These are phyloP conservation scores for Mycena haematopus DNA, from an alignment of 768 basidiomycete species.

Conservation along the genomic window DNA sequence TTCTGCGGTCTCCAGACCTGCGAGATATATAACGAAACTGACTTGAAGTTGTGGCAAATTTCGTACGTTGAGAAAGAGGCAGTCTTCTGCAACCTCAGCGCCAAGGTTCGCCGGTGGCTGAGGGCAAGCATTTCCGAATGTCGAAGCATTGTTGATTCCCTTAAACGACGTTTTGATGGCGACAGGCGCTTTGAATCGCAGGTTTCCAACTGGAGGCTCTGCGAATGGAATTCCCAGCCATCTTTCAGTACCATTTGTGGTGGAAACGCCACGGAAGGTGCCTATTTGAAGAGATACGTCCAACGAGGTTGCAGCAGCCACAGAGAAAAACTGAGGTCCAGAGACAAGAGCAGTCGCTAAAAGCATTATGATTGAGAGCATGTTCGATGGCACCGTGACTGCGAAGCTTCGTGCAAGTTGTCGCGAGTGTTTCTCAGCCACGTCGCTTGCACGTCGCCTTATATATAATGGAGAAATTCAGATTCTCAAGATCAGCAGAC, in stretches of 20 bases:
- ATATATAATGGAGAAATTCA: too few species aligned
- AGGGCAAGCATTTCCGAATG: slow-evolving; percentile 63
- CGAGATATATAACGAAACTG: too few species aligned
- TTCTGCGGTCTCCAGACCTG: slow-evolving; percentile 46
- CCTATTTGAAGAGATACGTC: slow-evolving; percentile 51
- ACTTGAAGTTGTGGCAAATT: too few species aligned
- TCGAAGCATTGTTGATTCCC: slow-evolving; percentile 48
- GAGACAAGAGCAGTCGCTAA: background rate
- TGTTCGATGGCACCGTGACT: slow-evolving; percentile 7
- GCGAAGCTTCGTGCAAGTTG: too few species aligned
- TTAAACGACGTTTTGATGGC: slow-evolving; percentile 41
- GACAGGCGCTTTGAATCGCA: slow-evolving; percentile 65
- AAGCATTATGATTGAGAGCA: slow-evolving; percentile 7
- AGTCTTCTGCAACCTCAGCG: slow-evolving; percentile 58
- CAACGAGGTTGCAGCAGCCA: slow-evolving; percentile 30
- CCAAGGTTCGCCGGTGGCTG: slow-evolving; percentile 49
- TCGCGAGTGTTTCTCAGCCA: too few species aligned
- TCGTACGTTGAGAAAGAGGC: slow-evolving; percentile 54
- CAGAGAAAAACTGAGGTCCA: slow-evolving; percentile 3
- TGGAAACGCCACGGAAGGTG: slow-evolving; percentile 52
- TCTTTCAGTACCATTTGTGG: slow-evolving; percentile 52
- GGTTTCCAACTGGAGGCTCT: slow-evolving; percentile 56
- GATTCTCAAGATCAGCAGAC: too few species aligned
- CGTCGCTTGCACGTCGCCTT: too few species aligned
- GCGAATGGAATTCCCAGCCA: slow-evolving; percentile 72